These are phyloP conservation scores for Hypoxylon sp. DNA, from an alignment of 2,329 filamentous ascomycete genomes.

Conservation along the genomic window DNA sequence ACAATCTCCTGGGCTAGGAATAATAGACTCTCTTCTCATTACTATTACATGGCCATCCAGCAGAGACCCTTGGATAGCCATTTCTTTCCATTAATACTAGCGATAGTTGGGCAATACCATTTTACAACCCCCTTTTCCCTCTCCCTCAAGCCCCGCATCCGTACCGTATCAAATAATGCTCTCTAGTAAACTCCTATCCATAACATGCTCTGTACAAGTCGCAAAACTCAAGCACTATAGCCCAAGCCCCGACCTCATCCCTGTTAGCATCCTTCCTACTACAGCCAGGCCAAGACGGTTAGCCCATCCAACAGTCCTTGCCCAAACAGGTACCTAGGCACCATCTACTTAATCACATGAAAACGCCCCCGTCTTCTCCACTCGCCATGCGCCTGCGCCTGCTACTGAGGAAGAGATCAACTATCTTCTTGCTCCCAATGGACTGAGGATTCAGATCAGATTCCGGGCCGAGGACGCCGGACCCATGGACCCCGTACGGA, in stretches of 20 bases:
- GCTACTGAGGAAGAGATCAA: slow-evolving; percentile 68
- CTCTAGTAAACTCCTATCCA: slow-evolving; percentile 3
- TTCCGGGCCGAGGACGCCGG: slow-evolving; percentile 38
- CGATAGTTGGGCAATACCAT: slow-evolving; percentile 27
- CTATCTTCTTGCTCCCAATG: slow-evolving; percentile 66
- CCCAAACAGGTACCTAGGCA: neutral
- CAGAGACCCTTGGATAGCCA: slow-evolving; percentile 3
- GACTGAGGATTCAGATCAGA: slow-evolving; percentile 50
- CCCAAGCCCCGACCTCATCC: neutral
- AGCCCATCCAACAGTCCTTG: neutral
- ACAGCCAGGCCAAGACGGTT: neutral
- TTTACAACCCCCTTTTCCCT: neutral
- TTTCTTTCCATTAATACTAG: slow-evolving; percentile 25
- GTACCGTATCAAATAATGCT: neutral
- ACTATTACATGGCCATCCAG: slow-evolving; percentile 16
- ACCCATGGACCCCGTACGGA: slow-evolving; percentile 42
- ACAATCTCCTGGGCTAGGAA: neutral
- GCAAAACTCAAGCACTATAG: slow-evolving; percentile 1
- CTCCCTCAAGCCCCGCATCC: neutral
- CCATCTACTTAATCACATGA: slow-evolving; percentile 48
- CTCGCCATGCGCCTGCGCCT: slow-evolving; percentile 61
- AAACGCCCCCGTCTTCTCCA: slow-evolving; percentile 56
- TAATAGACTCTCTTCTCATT: slow-evolving; percentile 12
- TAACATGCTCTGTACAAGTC: neutral
- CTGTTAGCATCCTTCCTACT: neutral